phyloP scores from a whole-genome alignment of 352 stramenopile species.

The Pythium brachiatum region DNA sequence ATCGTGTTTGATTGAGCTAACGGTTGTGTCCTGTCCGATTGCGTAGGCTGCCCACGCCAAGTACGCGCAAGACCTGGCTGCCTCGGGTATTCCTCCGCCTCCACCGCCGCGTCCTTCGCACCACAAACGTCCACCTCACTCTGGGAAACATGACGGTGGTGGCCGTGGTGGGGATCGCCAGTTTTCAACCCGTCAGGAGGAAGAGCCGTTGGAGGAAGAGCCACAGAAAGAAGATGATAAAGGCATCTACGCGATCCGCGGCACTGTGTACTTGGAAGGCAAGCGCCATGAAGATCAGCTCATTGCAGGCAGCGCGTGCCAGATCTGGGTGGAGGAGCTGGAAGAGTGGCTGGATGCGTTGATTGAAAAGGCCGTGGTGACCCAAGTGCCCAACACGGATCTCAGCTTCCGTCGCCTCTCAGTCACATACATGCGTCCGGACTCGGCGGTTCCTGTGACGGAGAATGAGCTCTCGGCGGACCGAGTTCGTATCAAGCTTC shows the following conservation, averaged over 20 bases:
- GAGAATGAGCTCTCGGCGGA: slow-evolving; percentile 55
- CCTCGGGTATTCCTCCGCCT: slow-evolving; percentile 30
- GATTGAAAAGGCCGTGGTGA: slow-evolving; percentile 57
- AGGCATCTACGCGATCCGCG: slow-evolving; percentile 66
- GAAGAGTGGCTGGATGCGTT: slow-evolving; percentile 78
- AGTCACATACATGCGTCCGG: slow-evolving; percentile 62
- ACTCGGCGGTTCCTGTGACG: slow-evolving; percentile 33
- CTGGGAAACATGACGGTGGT: not conserved
- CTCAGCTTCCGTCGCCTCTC: slow-evolving; percentile 57
- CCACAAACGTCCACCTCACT: not conserved
- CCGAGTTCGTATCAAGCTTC: slow-evolving; percentile 66
- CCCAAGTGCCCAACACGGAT: slow-evolving; percentile 67
- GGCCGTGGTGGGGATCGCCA: slow-evolving; percentile 4
- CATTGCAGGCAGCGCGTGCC: slow-evolving; percentile 61
- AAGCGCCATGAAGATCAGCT: slow-evolving; percentile 73
- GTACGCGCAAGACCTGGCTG: slow-evolving; percentile 58
- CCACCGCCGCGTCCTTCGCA: slow-evolving; percentile 23
- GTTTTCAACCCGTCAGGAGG: not conserved
- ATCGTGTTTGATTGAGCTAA: not conserved
- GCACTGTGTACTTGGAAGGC: slow-evolving; percentile 77
- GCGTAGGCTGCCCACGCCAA: slow-evolving; percentile 46
- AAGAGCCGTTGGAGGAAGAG: slow-evolving; percentile 24
- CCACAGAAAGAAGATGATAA: slow-evolving; percentile 52
- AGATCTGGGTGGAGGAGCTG: slow-evolving; percentile 76
- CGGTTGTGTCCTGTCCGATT: not conserved